phyloP scores from a whole-genome alignment of 2,329 filamentous ascomycete genomes.

The Sporothrix dimorphospora region DNA sequence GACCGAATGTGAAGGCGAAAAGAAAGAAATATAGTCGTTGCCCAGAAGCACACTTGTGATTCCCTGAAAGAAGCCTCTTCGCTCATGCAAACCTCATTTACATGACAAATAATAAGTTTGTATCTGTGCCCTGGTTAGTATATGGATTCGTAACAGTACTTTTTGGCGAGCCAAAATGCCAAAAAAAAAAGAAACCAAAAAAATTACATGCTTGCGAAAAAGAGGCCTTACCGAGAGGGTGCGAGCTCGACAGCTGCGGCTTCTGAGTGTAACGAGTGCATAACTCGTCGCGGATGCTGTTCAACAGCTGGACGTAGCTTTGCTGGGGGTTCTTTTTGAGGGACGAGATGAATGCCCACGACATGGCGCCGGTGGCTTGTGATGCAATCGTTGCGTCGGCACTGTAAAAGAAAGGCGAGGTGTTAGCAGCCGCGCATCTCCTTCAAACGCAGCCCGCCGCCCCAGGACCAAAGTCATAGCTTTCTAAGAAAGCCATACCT shows the following conservation, averaged over 20 bases:
- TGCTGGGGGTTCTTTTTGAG: conserved; percentile 93
- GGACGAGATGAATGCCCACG: conserved; percentile 90
- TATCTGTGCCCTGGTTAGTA: conserved; percentile 51
- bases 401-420: conserved; percentile 49
- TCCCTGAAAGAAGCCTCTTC: background rate
- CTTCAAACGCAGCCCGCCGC: conserved; percentile 31
- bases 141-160: no score
- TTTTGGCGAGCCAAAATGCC: background rate
- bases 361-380: conserved; percentile 96
- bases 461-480: conserved; percentile 11
- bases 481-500: background rate
- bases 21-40: background rate
- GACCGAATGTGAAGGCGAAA: background rate
- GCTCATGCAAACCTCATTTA: conserved; percentile 38
- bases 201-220: conserved; percentile 18
- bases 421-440: conserved; percentile 30
- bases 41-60: background rate
- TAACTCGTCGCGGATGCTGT: conserved; percentile 91
- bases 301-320: conserved; percentile 93
- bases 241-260: conserved; percentile 93
- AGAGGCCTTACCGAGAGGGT: conserved; percentile 77
- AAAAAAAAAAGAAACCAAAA: conserved; percentile 6
- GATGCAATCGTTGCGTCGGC: conserved; percentile 87
- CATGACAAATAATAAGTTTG: conserved; percentile 69
- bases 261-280: conserved; percentile 88